Evolutionary conservation across 2,329 filamentous ascomycete genomes (phyloP), one percentile per base, ranked within the genome.

Genomic region (Aspergillus sp.): DNA sequence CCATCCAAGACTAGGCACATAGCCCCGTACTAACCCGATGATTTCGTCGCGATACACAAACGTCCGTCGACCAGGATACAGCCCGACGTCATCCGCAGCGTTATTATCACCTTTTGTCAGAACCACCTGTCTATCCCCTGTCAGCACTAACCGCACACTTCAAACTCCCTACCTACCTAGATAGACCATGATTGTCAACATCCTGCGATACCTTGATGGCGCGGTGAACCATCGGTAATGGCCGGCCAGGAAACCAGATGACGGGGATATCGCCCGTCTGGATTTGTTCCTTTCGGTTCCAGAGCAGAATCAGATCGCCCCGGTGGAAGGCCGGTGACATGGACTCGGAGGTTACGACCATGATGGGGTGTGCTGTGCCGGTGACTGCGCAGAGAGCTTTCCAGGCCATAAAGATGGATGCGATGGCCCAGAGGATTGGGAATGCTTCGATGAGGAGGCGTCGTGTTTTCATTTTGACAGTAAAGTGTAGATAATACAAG

Each of bases 81-180:
- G 35, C 8, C 44, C 43, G 7, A 53, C 42, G 37, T 57, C 53
- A 37, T 55, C 46, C 8, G 48, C 5, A 8, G 37, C 42, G 29
- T 57, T 57, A 28, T 59, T 59, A 35, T 56, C 56, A 2, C 56
- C 53, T 40, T 56, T 55, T 6, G 53, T 59, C 5, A 59, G 27
- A 13, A 55, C 51, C 3, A 46, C 11, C 43, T 57, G 54, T 33
- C 54, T 57, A 34, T 19, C 19, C 19, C 19, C 19, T 7, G 27
- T 27, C 7, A 28, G 5, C 11, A 35, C 7, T 19, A 38, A 35
- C 9, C n/a, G 5, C 7, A 28, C 39, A 10, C 9, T 5, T 26
- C 13, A 26, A 19, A 9, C 28, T 13, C 26, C 31, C 7, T 38
- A 42, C 19, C 19, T 19, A 19, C 19, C 27, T 33, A 28, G 12